These are phyloP conservation scores for Nakazawaea laoshanensis DNA, from an alignment of 805 yeast genomes.

Conservation along the genomic window DNA sequence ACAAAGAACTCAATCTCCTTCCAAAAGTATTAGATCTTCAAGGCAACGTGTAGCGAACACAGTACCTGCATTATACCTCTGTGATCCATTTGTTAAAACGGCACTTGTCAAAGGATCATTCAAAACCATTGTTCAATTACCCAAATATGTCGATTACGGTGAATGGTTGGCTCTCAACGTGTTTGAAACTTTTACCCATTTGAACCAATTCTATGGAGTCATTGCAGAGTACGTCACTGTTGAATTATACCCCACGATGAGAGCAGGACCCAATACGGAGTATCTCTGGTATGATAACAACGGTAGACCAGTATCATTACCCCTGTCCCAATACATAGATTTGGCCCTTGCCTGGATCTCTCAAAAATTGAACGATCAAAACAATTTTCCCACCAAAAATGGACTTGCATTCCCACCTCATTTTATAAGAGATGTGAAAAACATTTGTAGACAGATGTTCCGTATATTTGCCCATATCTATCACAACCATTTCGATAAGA, in stretches of 20 bases:
- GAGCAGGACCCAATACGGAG: constrained; percentile 88
- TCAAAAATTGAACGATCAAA: constrained; percentile 80
- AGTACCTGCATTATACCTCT: constrained; percentile 64
- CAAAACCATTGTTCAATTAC: constrained; percentile 89
- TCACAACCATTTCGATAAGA: constrained; percentile 88
- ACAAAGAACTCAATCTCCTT: constrained; percentile 37
- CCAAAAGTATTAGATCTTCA: constrained; percentile 27
- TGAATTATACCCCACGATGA: constrained; percentile 87
- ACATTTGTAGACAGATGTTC: constrained; percentile 87
- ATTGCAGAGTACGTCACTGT: constrained; percentile 87
- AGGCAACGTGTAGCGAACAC: constrained; percentile 5
- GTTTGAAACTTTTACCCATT: constrained; percentile 79
- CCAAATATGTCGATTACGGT: constrained; percentile 87
- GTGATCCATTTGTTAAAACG: constrained; percentile 90
- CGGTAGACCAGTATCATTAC: constrained; percentile 75
- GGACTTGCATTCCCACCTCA: constrained; percentile 87
- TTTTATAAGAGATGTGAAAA: constrained; percentile 73
- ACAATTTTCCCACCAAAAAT: constrained; percentile 83
- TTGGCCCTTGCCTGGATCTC: constrained; percentile 87
- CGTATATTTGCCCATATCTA: constrained; percentile 93
- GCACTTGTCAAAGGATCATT: constrained; percentile 95
- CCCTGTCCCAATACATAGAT: constrained; percentile 91
- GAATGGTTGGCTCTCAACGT: constrained; percentile 96
- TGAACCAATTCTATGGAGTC: constrained; percentile 86
- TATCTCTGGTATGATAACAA: constrained; percentile 81